These are phyloP conservation scores for Pythium dissotocum DNA, from an alignment of 352 stramenopile species.

Conservation along the genomic window DNA sequence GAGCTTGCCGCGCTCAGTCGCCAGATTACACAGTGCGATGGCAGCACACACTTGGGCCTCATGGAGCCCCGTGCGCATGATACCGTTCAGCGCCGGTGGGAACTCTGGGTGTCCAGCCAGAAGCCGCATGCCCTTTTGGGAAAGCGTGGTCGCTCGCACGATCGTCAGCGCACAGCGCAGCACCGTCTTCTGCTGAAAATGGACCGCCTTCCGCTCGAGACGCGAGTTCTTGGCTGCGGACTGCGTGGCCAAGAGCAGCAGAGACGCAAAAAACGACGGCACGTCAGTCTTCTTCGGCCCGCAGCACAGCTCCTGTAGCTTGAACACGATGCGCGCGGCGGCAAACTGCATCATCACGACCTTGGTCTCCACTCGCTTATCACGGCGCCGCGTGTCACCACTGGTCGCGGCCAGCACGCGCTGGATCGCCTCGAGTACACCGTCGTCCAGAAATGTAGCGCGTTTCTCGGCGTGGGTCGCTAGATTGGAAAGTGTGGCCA, in stretches of 20 bases:
- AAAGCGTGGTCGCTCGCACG: constrained; percentile 55
- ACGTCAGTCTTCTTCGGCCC: constrained; percentile 33
- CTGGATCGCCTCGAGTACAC: constrained; percentile 62
- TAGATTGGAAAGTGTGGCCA: constrained; percentile 62
- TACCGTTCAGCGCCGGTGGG: constrained; percentile 65
- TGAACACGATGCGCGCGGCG: constrained; percentile 55
- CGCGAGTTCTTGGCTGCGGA: constrained; percentile 58
- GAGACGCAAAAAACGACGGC: constrained; percentile 54
- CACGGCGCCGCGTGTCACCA: constrained; percentile 39
- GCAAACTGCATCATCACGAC: constrained; percentile 58
- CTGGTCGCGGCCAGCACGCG: constrained; percentile 53
- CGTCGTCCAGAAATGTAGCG: constrained; percentile 51
- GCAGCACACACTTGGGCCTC: constrained; percentile 84
- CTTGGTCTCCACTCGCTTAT: constrained; percentile 42
- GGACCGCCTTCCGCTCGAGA: constrained; percentile 41
- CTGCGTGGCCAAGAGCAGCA: constrained; percentile 63
- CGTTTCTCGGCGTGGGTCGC: constrained; percentile 43
- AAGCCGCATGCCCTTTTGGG: constrained; percentile 43
- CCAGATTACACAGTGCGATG: constrained; percentile 86
- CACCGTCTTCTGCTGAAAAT: constrained; percentile 55
- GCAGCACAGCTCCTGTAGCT: constrained; percentile 59
- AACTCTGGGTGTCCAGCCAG: constrained; percentile 54
- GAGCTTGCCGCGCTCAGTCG: constrained; percentile 46
- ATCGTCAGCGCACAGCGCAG: constrained; percentile 67
- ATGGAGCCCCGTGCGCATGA: constrained; percentile 85